phyloP scores from a whole-genome alignment of 805 yeast species.

The Pichia occidentalis region DNA sequence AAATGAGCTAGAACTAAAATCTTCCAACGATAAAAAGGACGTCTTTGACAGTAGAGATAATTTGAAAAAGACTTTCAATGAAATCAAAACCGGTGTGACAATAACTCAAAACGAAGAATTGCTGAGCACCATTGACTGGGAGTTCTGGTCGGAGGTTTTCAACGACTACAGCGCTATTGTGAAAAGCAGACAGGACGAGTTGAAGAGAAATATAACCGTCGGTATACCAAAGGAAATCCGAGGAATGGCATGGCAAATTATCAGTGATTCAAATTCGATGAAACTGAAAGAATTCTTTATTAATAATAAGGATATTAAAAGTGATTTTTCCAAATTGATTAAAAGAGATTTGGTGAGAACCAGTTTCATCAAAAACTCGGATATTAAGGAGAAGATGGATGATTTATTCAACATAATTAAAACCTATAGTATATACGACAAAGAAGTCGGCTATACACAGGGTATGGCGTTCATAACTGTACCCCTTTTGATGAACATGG shows the following conservation, averaged over 20 bases:
- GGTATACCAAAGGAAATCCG: slow-evolving; percentile 85
- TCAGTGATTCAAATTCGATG: slow-evolving; percentile 68
- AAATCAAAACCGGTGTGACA: slow-evolving; percentile 42
- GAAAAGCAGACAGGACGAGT: slow-evolving; percentile 48
- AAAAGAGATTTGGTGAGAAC: slow-evolving; percentile 82
- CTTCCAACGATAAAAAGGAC: slow-evolving; percentile 46
- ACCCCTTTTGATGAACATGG: slow-evolving; percentile 75
- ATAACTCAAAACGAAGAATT: slow-evolving; percentile 29
- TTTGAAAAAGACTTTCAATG: slow-evolving; percentile 38
- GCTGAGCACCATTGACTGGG: slow-evolving; percentile 58
- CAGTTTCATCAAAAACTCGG: slow-evolving; percentile 59
- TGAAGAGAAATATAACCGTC: slow-evolving; percentile 53
- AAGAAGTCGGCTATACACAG: slow-evolving; percentile 95
- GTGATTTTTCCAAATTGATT: slow-evolving; percentile 68
- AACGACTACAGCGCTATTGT: slow-evolving; percentile 70
- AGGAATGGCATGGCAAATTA: slow-evolving; percentile 89
- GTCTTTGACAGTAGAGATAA: slow-evolving; percentile 41
- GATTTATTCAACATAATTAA: slow-evolving; percentile 70
- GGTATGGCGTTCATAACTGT: slow-evolving; percentile 94
- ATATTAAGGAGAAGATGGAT: slow-evolving; percentile 48
- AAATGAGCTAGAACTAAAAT: slow-evolving; percentile 42
- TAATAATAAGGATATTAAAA: slow-evolving; percentile 38
- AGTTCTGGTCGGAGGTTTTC: slow-evolving; percentile 80
- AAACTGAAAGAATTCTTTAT: slow-evolving; percentile 54
- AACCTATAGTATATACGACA: slow-evolving; percentile 79